Conservation (phyloP, 2,329 filamentous ascomycete species). For the Cyphellophora attinorum region DNA sequence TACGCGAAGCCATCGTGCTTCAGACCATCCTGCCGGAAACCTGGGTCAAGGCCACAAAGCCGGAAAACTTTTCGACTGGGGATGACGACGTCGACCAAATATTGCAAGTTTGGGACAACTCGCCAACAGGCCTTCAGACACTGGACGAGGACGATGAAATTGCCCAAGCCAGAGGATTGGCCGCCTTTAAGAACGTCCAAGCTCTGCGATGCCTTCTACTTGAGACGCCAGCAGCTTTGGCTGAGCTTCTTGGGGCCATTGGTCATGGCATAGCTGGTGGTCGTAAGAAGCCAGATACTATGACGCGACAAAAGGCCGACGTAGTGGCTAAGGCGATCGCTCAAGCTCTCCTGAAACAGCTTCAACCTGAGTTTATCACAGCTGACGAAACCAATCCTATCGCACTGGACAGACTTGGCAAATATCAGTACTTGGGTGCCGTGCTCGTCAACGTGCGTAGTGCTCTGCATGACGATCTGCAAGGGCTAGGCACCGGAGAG, state of each 20-base stretch:
- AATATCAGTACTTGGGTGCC: conserved; percentile 71
- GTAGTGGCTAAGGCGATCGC: conserved; percentile 61
- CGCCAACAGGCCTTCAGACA: conserved; percentile 10
- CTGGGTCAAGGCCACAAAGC: conserved; percentile 39
- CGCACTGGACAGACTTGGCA: conserved; percentile 50
- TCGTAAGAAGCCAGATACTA: conserved; percentile 60
- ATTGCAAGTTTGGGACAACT: conserved; percentile 14
- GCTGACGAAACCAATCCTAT: conserved; percentile 27
- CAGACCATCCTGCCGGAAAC: conserved; percentile 60
- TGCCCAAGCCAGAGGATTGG: conserved; percentile 23
- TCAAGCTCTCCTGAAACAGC: conserved; percentile 57
- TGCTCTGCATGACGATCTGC: conserved; percentile 28
- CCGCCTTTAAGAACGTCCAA: conserved; percentile 64
- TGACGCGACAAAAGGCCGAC: conserved; percentile 51
- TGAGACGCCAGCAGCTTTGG: conserved; percentile 68
- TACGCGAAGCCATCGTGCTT: conserved; percentile 76
- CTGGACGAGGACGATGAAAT: conserved; percentile 18
- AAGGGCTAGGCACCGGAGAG: conserved; percentile 6
- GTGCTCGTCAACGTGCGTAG: conserved; percentile 56
- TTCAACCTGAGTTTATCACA: conserved; percentile 42
- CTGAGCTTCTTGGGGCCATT: conserved; percentile 74
- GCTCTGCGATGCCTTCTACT: conserved; percentile 67
- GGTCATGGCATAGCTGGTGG: conserved; percentile 66
- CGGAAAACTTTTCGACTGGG: conserved; percentile 26
- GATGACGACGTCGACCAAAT: conserved; percentile 32